Evolutionary conservation across 192 early-diverging fungal species (phyloP), one percentile per base, ranked within the genome.

Genomic region (Backusella morwellensis): DNA sequence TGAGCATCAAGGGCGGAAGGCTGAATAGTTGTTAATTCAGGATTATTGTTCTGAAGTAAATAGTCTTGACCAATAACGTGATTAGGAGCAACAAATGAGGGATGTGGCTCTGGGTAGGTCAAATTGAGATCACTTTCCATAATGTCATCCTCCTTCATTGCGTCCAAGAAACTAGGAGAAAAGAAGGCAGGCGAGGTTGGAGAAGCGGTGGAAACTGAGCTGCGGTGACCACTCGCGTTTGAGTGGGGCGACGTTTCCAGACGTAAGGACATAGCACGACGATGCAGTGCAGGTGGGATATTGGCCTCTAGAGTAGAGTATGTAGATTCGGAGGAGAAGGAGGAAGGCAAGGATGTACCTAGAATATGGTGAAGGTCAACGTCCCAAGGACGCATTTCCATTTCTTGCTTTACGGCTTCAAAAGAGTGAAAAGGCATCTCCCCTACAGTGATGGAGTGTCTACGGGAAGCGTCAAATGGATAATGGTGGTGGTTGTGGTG

Each of bases 141-240:
- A 23, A 47, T 73, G 29, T 75, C 85, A 36, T 81, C 87, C 78
- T 77, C 81, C 67, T 83, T 83, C 70, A 93, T 80, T 11, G 92
- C 90, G 21, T 92, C 90, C 40, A 89, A 77, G 74, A 93, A 93
- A 67, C 86, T 88, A 35, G 92, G 92, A 40, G 92, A 89, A 47
- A 93, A 93, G 84, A 93, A 91, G 29, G 87, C 89, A 0, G 92
- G 90, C 14, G 92, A 91, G 17, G 82, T 83, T 8, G 90, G 91
- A 36, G 59, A 38, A 8, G 73, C 47, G 11, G 50, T 38, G 2
- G 68, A 73, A 23, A 41, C 11, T 5, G 73, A 66, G 34, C 9
- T 35, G 15, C 35, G 32, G 44, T 29, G 23, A n/a, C 4, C 44
- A 26, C 56, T 32, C 19, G 41, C 8, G 26, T 63, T 35, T 17